A percentile compares a stretch with the other conserved stretches of the same genome.
These are phyloP conservation scores for Lentinula novae-zelandiae DNA, from an alignment of 1,284 basidiomycete species.

Conservation along the genomic window DNA sequence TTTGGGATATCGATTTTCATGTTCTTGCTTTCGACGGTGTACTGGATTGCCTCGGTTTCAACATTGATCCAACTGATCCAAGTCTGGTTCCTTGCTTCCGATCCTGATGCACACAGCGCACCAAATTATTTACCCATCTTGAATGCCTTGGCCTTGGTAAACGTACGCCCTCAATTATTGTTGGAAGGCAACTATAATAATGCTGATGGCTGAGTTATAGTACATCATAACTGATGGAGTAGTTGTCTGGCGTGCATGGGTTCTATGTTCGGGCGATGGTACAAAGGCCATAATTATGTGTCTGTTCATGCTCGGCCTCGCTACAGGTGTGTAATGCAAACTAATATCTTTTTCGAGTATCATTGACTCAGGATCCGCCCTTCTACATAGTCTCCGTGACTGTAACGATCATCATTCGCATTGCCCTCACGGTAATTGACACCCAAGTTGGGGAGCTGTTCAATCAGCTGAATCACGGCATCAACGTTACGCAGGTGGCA, in stretches of 20 bases:
- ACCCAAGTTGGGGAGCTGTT: slow-evolving; percentile 3
- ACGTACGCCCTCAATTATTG: background rate
- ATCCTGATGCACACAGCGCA: background rate
- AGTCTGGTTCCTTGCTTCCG: slow-evolving; percentile 5
- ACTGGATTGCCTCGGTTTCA: slow-evolving; percentile 2
- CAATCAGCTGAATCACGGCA: slow-evolving; percentile 1
- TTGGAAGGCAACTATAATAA: background rate
- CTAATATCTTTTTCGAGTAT: background rate
- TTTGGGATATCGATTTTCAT: slow-evolving; percentile 6
- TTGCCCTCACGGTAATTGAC: background rate
- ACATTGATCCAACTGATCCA: slow-evolving; percentile 6
- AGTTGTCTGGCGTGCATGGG: slow-evolving; percentile 23
- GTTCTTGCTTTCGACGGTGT: background rate
- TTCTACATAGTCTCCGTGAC: slow-evolving; percentile 14
- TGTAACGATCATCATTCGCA: slow-evolving; percentile 17
- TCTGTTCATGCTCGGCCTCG: slow-evolving; percentile 14
- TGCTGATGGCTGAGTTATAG: slow-evolving; percentile 8
- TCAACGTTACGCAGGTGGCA: slow-evolving; percentile 16
- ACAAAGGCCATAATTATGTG: background rate
- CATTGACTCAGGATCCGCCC: too few relatives aligned
- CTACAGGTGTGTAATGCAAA: slow-evolving; percentile 10
- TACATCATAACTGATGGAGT: slow-evolving; percentile 22
- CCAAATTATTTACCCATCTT: slow-evolving; percentile 5
- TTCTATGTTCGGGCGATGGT: slow-evolving; percentile 17
- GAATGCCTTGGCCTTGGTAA: slow-evolving; percentile 1